Conservation (phyloP, 495 filamentous ascomycete genomes). For the Aspergillus cristatus region DNA sequence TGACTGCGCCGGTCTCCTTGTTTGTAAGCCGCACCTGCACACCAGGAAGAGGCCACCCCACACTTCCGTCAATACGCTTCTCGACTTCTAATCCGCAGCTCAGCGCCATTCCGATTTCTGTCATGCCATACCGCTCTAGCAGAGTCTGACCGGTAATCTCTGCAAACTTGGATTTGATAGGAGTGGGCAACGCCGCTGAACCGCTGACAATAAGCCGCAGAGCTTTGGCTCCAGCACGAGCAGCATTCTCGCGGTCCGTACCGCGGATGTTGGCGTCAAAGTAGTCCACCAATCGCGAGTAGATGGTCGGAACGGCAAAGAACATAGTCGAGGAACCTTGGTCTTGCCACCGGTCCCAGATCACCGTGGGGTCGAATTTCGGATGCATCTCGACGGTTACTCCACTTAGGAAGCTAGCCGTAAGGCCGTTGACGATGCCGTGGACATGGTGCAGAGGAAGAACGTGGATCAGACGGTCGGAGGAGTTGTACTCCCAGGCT, state of each 20-base stretch:
- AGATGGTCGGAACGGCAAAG: conserved; percentile 39
- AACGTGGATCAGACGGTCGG: conserved; percentile 35
- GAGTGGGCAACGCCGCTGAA: conserved; percentile 35
- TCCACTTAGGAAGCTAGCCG: conserved; percentile 29
- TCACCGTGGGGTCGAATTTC: conserved; percentile 35
- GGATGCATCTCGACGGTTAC: conserved; percentile 36
- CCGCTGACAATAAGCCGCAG: conserved; percentile 33
- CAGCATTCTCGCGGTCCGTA: conserved; percentile 24
- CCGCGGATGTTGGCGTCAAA: conserved; percentile 33
- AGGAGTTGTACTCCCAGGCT: conserved; percentile 27
- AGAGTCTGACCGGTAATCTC: conserved; percentile 32
- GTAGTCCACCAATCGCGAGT: conserved; percentile 37
- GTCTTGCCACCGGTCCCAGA: conserved; percentile 35
- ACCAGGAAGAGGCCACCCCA: conserved; percentile 38
- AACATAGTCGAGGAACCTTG: conserved; percentile 32
- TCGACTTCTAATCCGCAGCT: conserved; percentile 31
- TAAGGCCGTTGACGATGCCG: conserved; percentile 35
- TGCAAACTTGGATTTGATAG: conserved; percentile 33
- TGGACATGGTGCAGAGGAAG: conserved; percentile 38
- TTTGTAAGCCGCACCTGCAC: conserved; percentile 34
- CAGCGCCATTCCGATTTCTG: conserved; percentile 39
- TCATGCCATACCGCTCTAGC: conserved; percentile 40
- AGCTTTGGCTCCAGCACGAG: conserved; percentile 23
- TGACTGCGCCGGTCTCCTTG: conserved; percentile 26
- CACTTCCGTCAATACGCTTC: conserved; percentile 34